These are phyloP conservation scores for Aureobasidium sp. DNA, from an alignment of 2,329 filamentous ascomycete genomes.

Conservation along the genomic window DNA sequence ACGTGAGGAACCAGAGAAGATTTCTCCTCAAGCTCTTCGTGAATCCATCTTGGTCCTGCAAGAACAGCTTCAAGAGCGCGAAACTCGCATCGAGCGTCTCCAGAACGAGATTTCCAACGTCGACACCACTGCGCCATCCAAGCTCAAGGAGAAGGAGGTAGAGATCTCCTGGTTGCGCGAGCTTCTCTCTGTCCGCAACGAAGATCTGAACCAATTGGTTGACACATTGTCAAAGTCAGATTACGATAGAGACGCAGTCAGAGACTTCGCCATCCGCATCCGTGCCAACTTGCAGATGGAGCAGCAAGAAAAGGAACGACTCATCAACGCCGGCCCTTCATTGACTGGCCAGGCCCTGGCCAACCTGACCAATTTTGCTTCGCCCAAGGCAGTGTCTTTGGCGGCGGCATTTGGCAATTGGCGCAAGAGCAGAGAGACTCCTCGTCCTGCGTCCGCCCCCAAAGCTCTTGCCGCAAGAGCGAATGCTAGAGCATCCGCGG, in stretches of 20 bases:
- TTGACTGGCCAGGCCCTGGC: constrained; percentile 59
- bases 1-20: constrained; percentile 61
- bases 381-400: constrained; percentile 78
- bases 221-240: constrained; percentile 64
- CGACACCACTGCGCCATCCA: constrained; percentile 70
- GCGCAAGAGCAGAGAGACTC: constrained; percentile 45
- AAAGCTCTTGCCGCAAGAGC: constrained; percentile 7
- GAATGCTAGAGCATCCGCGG: constrained; percentile 1
- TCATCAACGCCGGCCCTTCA: constrained; percentile 53
- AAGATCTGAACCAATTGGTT: constrained; percentile 90
- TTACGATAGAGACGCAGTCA: constrained; percentile 72
- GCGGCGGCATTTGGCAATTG: constrained; percentile 98
- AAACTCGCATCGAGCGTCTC: constrained; percentile 80
- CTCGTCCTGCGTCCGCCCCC: background rate
- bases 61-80: constrained; percentile 91
- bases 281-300: constrained; percentile 97
- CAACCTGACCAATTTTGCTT: constrained; percentile 67
- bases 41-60: constrained; percentile 96
- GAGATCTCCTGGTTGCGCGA: constrained; percentile 95
- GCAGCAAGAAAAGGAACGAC: constrained; percentile 85
- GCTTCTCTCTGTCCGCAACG: constrained; percentile 79
- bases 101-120: constrained; percentile 62
- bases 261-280: constrained; percentile 85
- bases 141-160: constrained; percentile 84
- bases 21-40: constrained; percentile 87